A percentile compares a stretch with the other conserved stretches of the same genome.
Conservation (phyloP, 1,284 basidiomycete species). For the Amylostereum areolatum region DNA sequence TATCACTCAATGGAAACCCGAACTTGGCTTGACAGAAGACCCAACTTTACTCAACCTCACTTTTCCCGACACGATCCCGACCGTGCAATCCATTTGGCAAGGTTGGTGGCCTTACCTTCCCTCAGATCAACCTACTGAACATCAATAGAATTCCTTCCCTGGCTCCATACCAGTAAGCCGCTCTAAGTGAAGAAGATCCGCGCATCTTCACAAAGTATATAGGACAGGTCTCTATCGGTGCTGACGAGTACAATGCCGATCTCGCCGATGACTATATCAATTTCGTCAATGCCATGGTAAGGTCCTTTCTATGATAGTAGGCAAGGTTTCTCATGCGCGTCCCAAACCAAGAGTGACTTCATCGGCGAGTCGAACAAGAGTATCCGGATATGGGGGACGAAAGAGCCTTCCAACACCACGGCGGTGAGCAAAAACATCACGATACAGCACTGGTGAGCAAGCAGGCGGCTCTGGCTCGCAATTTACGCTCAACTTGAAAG, state of each 20-base stretch:
- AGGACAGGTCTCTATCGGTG: constrained; percentile 25
- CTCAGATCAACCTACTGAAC: no score
- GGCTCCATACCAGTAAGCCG: constrained; percentile 22
- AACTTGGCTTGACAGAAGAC: constrained; percentile 25
- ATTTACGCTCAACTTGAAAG: neutral
- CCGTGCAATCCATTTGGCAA: constrained; percentile 23
- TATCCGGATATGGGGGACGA: constrained; percentile 28
- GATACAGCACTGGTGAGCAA: constrained; percentile 29
- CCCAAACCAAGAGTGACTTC: constrained; percentile 14
- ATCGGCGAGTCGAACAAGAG: constrained; percentile 19
- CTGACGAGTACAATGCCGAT: constrained; percentile 26
- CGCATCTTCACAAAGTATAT: neutral
- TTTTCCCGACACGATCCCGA: constrained; percentile 23
- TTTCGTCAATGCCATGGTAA: constrained; percentile 28
- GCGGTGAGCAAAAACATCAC: constrained; percentile 25
- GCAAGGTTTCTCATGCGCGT: no score
- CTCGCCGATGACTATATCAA: constrained; percentile 28
- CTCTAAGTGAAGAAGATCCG: neutral
- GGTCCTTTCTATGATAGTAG: neutral
- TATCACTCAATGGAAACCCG: constrained; percentile 33
- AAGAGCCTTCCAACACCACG: constrained; percentile 24
- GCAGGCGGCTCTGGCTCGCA: neutral
- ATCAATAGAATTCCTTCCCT: constrained; percentile 26
- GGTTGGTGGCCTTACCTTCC: no score
- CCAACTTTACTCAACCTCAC: constrained; percentile 29